Conservation (phyloP, 2,329 filamentous ascomycete species). For the Microdochium bolleyi region DNA sequence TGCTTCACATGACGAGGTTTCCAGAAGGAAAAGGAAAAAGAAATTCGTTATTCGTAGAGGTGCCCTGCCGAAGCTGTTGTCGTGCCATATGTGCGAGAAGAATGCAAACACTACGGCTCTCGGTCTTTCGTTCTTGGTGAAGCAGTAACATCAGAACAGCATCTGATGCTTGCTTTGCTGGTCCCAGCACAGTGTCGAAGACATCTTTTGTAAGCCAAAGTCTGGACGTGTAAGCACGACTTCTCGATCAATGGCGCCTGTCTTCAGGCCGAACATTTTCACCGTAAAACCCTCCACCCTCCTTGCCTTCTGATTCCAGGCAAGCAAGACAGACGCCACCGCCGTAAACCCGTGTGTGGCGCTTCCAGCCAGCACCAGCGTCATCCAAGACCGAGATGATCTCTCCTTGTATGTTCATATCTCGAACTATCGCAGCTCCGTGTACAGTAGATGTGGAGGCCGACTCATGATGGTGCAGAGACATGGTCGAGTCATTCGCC, state of each 20-base stretch:
- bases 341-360: slow-evolving; percentile 52
- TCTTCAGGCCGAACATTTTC: slow-evolving; percentile 44
- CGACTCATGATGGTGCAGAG: not conserved
- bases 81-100: no score
- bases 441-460: slow-evolving; percentile 24
- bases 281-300: slow-evolving; percentile 43
- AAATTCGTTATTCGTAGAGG: no score
- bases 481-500: slow-evolving; percentile 4
- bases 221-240: no score
- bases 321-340: slow-evolving; percentile 51
- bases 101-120: no score
- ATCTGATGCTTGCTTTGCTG: no score
- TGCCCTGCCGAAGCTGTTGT: no score
- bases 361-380: slow-evolving; percentile 42
- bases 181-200: no score
- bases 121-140: no score
- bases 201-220: no score
- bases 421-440: slow-evolving; percentile 5
- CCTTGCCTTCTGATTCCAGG: slow-evolving; percentile 34
- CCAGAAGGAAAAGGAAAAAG: no score
- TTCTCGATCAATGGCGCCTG: not conserved
- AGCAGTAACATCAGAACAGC: no score
- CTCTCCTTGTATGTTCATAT: slow-evolving; percentile 39
- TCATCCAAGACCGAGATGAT: slow-evolving; percentile 40
- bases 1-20: no score